A percentile compares a stretch with the other conserved stretches of the same genome.
These are phyloP conservation scores for Symbiotaphrina buchneri DNA, from an alignment of 495 filamentous ascomycete genomes.

Conservation along the genomic window DNA sequence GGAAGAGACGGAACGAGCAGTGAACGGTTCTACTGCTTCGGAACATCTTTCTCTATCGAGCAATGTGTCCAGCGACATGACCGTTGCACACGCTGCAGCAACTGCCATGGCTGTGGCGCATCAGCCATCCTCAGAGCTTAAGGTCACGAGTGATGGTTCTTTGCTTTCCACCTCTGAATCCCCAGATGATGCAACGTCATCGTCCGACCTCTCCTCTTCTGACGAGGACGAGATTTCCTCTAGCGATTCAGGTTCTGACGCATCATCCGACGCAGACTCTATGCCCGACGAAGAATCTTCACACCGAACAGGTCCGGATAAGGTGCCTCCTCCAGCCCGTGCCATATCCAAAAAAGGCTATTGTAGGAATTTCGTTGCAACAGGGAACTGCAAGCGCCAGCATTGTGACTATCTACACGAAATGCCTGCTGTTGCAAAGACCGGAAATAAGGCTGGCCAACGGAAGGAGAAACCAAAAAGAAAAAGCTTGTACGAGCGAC, in stretches of 20 bases:
- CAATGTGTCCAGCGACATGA: neutral
- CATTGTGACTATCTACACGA: neutral
- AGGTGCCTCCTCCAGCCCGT: conserved; percentile 3
- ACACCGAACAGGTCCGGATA: neutral
- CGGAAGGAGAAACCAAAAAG: conserved; percentile 2
- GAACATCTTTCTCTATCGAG: neutral
- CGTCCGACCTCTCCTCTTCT: neutral
- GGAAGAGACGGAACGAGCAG: neutral
- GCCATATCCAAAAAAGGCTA: neutral
- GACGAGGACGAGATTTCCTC: conserved; percentile 3
- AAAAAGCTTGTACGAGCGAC: conserved; percentile 5
- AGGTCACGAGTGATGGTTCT: too few species aligned
- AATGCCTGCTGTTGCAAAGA: neutral
- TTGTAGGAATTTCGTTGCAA: conserved; percentile 1
- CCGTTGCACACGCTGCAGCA: neutral
- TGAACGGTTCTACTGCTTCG: neutral
- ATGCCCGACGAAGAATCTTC: conserved; percentile 3
- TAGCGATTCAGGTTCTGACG: neutral
- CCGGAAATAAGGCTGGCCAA: neutral
- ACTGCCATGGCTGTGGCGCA: neutral
- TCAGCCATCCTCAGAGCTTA: too few species aligned
- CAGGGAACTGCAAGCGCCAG: conserved; percentile 1
- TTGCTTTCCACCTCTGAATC: neutral
- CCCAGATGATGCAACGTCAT: conserved; percentile 2
- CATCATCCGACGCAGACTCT: too few species aligned